phyloP scores from a whole-genome alignment of 805 yeast genomes.

The Soucietia sequanensis region DNA sequence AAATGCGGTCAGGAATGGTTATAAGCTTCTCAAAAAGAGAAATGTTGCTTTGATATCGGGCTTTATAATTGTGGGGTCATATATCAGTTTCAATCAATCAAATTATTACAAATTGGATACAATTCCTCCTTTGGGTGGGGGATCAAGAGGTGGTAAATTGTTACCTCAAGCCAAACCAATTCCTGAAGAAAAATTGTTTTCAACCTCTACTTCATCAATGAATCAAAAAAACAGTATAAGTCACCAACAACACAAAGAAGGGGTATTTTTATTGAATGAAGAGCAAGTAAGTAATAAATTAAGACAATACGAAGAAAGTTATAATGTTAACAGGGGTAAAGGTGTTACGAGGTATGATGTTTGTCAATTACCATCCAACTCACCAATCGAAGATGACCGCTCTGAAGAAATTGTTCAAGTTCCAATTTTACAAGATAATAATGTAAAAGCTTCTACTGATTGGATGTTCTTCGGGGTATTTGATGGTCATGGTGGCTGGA shows the following conservation, averaged over 20 bases:
- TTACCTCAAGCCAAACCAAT: constrained; percentile 10
- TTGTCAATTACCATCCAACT: constrained; percentile 85
- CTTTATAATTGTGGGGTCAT: constrained; percentile 42
- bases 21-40: constrained; percentile 22
- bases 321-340: constrained; percentile 74
- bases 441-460: constrained; percentile 54
- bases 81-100: constrained; percentile 37
- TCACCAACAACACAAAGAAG: constrained; percentile 50
- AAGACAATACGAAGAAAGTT: constrained; percentile 76
- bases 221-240: constrained; percentile 40
- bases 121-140: constrained; percentile 19
- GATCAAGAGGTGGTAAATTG: constrained; percentile 9
- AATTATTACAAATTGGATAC: constrained; percentile 43
- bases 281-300: constrained; percentile 70
- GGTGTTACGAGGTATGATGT: constrained; percentile 89
- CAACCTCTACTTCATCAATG: constrained; percentile 47
- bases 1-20: constrained; percentile 2
- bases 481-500: constrained; percentile 98
- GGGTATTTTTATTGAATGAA: constrained; percentile 56
- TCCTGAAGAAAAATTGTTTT: constrained; percentile 22
- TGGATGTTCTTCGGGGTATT: constrained; percentile 95
- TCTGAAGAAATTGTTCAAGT: constrained; percentile 78
- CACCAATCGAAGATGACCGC: constrained; percentile 93
- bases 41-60: constrained; percentile 43
- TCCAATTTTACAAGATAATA: constrained; percentile 63